phyloP scores from a whole-genome alignment of 2,329 filamentous ascomycete species.

The Annulohypoxylon truncatum region DNA sequence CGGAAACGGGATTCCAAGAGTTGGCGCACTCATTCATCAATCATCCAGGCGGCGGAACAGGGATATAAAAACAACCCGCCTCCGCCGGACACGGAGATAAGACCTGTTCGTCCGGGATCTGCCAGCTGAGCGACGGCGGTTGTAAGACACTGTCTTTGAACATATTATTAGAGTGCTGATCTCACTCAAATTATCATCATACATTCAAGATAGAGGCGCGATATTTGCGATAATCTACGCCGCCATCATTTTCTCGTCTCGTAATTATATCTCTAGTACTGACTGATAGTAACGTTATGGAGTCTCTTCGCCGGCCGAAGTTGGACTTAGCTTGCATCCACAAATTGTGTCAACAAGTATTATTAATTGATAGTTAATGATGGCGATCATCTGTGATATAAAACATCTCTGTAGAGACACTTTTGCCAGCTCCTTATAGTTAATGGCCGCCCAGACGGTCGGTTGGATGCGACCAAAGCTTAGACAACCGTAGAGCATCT shows the following conservation, averaged over 20 bases:
- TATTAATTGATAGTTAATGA: background rate
- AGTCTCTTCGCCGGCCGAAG: background rate
- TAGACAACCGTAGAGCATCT: background rate
- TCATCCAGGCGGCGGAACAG: background rate
- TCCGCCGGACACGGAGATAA: slow-evolving; percentile 18
- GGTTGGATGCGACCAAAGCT: background rate
- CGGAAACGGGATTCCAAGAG: slow-evolving; percentile 16
- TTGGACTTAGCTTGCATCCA: background rate
- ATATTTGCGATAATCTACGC: background rate
- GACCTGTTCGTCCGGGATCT: background rate
- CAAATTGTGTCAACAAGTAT: background rate
- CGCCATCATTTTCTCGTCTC: background rate
- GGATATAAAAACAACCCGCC: background rate
- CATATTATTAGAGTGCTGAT: background rate
- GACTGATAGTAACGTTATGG: background rate
- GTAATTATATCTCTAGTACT: background rate
- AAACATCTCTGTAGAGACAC: background rate
- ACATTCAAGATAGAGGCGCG: background rate
- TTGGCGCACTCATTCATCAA: slow-evolving; percentile 1
- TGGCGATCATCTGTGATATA: background rate
- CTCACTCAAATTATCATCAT: background rate
- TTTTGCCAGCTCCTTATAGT: background rate
- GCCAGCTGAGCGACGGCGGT: background rate
- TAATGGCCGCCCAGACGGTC: background rate
- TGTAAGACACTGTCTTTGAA: background rate